Base-by-base conservation (phyloP, 345 rosid species). In the Erucastrum elatum region DNA sequence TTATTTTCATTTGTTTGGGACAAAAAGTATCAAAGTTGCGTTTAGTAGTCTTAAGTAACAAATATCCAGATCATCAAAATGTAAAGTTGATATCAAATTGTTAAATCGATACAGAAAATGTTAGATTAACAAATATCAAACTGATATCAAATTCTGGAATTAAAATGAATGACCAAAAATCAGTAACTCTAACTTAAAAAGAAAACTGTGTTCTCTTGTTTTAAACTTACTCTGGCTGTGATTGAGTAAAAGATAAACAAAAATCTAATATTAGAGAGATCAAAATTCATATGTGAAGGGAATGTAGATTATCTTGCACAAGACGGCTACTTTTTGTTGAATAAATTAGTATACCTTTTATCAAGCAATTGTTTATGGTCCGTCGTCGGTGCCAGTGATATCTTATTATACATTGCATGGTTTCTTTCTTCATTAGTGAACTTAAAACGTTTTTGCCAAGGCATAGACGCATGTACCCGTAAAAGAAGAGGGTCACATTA, bases 381-480 rank as follows among this genome's bases (percentile, higher is more conserved):
- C 77, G 77, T 78, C 72, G 76, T 72, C 68, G 77, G 76, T 55
- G 72, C 21, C 25, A 51, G 15, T 77, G 81, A 5, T 68, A 68
- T 10, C 58, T 51, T 53, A 77, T 4, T 37, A 71, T 53, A 71
- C 39, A 63, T 16, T 70, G 71, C 31, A 29, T 29, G 51, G 39
- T 29, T 41, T 64, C 6, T 30, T 62, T 64, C n/a, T 64, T 39
- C 51, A 55, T 64, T 51, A 39, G 56, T 77, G 39, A 37, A 27
- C 64, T 25, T n/a, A 34, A 51, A 4, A 49, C 64, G 55, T 26
- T 63, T 62, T 63, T 34, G 65, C 41, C 64, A 30, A 69, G 70
- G 64, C 64, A 69, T 53, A 61, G 62, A 62, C 55, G 69, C 69
- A 13, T 61, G 69, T 46, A 69, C 27, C 69, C 29, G 13, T 33